These are phyloP conservation scores for Hordeum marinum DNA, from an alignment of 176 grass and related monocot species.

Conservation along the genomic window DNA sequence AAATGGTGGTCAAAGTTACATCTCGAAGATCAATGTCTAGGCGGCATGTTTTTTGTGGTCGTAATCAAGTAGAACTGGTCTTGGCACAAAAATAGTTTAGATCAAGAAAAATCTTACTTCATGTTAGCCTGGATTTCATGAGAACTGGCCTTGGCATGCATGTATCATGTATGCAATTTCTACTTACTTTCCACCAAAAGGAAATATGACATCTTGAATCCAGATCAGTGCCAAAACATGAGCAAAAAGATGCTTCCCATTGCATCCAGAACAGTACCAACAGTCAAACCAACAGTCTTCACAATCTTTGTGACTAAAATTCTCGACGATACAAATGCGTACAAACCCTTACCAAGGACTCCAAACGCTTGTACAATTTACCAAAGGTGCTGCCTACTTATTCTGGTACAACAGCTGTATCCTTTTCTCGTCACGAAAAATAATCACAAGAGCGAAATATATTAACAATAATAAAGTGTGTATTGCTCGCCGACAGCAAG, in stretches of 20 bases:
- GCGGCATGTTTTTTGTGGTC: too few relatives aligned
- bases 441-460: slow-evolving; percentile 50
- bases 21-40: too few relatives aligned
- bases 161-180: too few relatives aligned
- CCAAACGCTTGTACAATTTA: neutral
- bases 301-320: neutral
- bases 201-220: too few relatives aligned
- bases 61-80: too few relatives aligned
- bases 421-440: slow-evolving; percentile 17
- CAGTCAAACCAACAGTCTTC: neutral
- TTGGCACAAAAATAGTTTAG: too few relatives aligned
- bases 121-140: too few relatives aligned
- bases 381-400: neutral
- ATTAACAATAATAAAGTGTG: slow-evolving; percentile 44
- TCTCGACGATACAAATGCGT: neutral
- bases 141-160: too few relatives aligned
- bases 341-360: neutral
- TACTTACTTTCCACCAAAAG: too few relatives aligned
- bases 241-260: neutral
- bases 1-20: too few relatives aligned
- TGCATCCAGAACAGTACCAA: neutral
- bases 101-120: too few relatives aligned
- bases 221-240: neutral
- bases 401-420: slow-evolving; percentile 24
- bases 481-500: neutral